Evolutionary conservation across 2,329 filamentous ascomycete species (phyloP).

Genomic region (Hypoxylon sp.): DNA sequence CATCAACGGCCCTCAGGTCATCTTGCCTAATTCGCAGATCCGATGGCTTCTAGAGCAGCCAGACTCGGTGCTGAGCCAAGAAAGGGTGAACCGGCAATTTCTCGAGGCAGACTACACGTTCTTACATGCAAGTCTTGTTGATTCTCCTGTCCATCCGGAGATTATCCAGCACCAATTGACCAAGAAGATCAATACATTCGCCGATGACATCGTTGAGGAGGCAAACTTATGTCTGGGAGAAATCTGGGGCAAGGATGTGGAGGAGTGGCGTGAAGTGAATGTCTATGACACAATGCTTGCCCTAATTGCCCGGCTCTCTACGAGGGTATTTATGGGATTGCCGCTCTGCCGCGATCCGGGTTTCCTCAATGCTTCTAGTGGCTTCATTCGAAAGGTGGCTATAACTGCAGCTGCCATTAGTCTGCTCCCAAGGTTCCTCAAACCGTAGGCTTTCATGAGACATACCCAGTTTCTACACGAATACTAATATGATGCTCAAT

Average conservation of each 20-base stretch:
- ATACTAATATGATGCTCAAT: neutral
- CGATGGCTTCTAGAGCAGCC: slow-evolving; percentile 47
- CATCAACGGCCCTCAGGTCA: slow-evolving; percentile 47
- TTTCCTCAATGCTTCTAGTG: slow-evolving; percentile 45
- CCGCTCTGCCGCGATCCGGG: slow-evolving; percentile 43
- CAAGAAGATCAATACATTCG: slow-evolving; percentile 42
- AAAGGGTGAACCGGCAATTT: slow-evolving; percentile 47
- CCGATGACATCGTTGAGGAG: slow-evolving; percentile 47
- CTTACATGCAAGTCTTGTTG: slow-evolving; percentile 44
- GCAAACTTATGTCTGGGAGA: slow-evolving; percentile 40
- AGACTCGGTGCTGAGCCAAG: slow-evolving; percentile 46
- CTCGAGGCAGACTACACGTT: slow-evolving; percentile 48
- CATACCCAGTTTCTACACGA: neutral
- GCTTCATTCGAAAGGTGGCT: slow-evolving; percentile 46
- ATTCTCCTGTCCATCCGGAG: slow-evolving; percentile 46
- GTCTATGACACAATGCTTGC: slow-evolving; percentile 47
- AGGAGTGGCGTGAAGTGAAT: slow-evolving; percentile 46
- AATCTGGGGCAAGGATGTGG: slow-evolving; percentile 44
- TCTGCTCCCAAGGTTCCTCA: slow-evolving; percentile 44
- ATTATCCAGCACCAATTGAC: slow-evolving; percentile 47
- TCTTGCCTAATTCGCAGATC: slow-evolving; percentile 45
- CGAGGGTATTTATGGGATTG: slow-evolving; percentile 45
- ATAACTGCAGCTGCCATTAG: slow-evolving; percentile 44
- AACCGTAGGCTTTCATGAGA: slow-evolving; percentile 39
- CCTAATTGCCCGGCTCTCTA: slow-evolving; percentile 45